Percentiles rank a stretch among this genome's conserved stretches.
phyloP scores from a whole-genome alignment of 1,139 yeast genomes.

The Suhomyces terraborum region DNA sequence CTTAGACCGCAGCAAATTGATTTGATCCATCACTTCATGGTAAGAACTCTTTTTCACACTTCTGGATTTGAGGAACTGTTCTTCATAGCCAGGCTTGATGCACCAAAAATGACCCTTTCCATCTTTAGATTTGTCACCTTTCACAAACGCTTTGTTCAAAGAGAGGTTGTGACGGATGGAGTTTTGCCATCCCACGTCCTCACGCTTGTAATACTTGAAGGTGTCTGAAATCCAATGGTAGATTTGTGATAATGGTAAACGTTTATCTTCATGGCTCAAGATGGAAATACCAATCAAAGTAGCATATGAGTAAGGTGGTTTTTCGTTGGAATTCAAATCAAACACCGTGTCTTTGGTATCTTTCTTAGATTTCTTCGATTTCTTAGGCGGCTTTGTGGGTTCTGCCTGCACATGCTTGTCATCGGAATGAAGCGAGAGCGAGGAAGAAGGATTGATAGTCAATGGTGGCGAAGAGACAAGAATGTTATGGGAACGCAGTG shows the following conservation, averaged over 20 bases:
- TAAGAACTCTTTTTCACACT: conserved; percentile 47
- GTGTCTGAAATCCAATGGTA: conserved; percentile 91
- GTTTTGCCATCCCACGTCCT: conserved; percentile 94
- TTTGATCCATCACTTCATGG: conserved; percentile 51
- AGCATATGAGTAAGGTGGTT: conserved; percentile 96
- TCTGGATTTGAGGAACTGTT: conserved; percentile 72
- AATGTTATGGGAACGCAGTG: conserved; percentile 22
- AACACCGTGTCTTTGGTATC: conserved; percentile 34
- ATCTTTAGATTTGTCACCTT: conserved; percentile 89
- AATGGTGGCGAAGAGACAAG: conserved; percentile 16
- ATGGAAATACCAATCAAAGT: conserved; percentile 93
- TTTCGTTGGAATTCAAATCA: conserved; percentile 50
- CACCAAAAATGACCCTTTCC: conserved; percentile 99
- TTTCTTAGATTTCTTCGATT: conserved; percentile 29
- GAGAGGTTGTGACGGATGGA: conserved; percentile 86
- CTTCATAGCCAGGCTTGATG: conserved; percentile 79
- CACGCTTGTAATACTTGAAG: conserved; percentile 77
- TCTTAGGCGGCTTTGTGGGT: conserved; percentile 19
- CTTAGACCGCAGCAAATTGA: conserved; percentile 21
- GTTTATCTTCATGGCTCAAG: conserved; percentile 75
- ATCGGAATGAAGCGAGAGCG: conserved; percentile 13
- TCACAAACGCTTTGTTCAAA: conserved; percentile 82
- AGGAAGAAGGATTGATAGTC: conserved; percentile 20
- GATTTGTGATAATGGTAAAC: conserved; percentile 85
- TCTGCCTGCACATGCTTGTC: conserved; percentile 1